phyloP scores from a whole-genome alignment of 1,284 basidiomycete genomes.

The Tilletia horrida region DNA sequence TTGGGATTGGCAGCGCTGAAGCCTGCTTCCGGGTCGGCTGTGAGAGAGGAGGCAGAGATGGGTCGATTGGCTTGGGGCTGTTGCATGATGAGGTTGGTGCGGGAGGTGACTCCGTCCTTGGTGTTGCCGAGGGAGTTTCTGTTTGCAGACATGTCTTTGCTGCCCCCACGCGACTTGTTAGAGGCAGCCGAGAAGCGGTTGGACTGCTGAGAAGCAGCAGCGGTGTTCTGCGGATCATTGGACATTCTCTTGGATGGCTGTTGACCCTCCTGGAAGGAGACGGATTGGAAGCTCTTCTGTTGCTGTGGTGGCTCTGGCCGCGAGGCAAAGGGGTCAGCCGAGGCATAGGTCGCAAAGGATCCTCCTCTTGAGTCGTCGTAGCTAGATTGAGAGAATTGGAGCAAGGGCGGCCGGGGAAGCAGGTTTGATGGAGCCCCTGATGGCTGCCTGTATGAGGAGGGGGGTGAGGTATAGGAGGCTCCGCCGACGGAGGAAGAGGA shows the following conservation, averaged over 20 bases:
- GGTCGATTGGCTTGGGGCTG: conserved; percentile 11
- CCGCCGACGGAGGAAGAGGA: not conserved
- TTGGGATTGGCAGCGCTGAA: conserved; percentile 26
- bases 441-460: conserved; percentile 4
- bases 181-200: not conserved
- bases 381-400: not conserved
- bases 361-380: conserved; percentile 11
- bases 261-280: conserved; percentile 1
- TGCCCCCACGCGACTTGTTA: not conserved
- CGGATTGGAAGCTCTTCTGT: not conserved
- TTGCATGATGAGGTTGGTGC: conserved; percentile 8
- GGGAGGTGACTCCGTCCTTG: conserved; percentile 13
- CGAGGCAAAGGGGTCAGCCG: not conserved
- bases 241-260: conserved; percentile 1
- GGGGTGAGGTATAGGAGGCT: not conserved
- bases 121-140: not conserved
- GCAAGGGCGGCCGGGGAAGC: not conserved
- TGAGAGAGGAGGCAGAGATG: conserved; percentile 2
- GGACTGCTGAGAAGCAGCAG: not conserved
- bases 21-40: not conserved
- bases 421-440: not conserved
- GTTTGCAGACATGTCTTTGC: not conserved
- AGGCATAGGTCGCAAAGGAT: conserved; percentile 4
- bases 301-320: not conserved
- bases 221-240: not conserved